These are phyloP conservation scores for Podila horticola DNA, from an alignment of 192 early-diverging fungal species.

Conservation along the genomic window DNA sequence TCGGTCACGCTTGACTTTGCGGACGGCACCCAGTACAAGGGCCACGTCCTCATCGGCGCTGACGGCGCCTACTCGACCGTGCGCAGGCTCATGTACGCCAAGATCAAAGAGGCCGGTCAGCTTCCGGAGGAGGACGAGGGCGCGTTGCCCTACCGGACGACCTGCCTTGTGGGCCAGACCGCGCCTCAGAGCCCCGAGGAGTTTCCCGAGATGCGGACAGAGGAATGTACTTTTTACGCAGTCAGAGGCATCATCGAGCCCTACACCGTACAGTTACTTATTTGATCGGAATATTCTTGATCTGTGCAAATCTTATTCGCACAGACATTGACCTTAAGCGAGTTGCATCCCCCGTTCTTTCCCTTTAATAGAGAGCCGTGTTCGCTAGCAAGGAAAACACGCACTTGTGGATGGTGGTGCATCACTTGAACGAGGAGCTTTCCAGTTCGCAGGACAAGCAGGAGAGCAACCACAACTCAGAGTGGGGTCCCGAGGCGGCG, in stretches of 20 bases:
- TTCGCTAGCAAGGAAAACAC: neutral
- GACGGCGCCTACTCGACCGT: slow-evolving; percentile 7
- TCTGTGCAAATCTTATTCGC: neutral
- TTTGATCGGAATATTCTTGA: neutral
- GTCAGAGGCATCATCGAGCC: neutral
- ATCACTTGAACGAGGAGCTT: neutral
- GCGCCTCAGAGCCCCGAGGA: neutral
- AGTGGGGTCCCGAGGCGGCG: slow-evolving; percentile 42
- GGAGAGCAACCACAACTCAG: slow-evolving; percentile 21
- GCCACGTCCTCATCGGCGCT: slow-evolving; percentile 15
- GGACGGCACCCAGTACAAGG: neutral
- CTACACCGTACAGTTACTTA: neutral
- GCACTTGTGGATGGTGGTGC: neutral
- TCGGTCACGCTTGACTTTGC: neutral
- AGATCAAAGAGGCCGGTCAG: neutral
- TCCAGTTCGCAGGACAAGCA: slow-evolving; percentile 6
- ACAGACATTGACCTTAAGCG: too few species aligned
- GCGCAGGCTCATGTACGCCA: slow-evolving; percentile 10
- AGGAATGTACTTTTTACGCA: neutral
- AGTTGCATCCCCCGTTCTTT: too few species aligned
- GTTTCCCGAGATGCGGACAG: neutral
- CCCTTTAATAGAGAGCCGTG: neutral
- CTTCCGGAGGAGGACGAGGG: slow-evolving; percentile 5
- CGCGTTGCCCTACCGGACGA: neutral
- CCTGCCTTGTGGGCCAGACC: slow-evolving; percentile 12